phyloP scores from a whole-genome alignment of 2,329 filamentous ascomycete species.

The Exserohilum rostratum region DNA sequence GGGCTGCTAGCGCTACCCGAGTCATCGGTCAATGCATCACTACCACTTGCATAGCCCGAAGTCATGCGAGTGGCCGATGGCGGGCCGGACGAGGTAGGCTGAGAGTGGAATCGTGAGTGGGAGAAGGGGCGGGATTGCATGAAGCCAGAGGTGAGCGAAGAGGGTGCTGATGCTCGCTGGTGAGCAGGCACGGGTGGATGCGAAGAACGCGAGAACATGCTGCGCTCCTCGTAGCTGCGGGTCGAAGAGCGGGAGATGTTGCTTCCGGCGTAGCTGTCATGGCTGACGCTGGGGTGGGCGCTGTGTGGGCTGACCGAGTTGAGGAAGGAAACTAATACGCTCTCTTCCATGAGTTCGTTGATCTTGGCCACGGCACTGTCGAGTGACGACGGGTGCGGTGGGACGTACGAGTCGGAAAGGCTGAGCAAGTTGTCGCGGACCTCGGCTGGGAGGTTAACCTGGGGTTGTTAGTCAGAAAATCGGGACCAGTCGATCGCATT shows the following conservation, averaged over 20 bases:
- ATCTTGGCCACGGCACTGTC: constrained; percentile 86
- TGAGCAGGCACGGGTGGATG: constrained; percentile 41
- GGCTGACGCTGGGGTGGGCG: constrained; percentile 50
- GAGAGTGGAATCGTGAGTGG: constrained; percentile 47
- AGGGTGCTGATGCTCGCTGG: constrained; percentile 49
- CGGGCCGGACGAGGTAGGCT: constrained; percentile 43
- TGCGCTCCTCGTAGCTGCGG: constrained; percentile 51
- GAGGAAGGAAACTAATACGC: constrained; percentile 88
- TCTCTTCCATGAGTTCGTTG: constrained; percentile 97
- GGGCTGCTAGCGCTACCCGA: constrained; percentile 59
- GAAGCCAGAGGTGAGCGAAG: constrained; percentile 46
- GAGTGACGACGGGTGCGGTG: constrained; percentile 75
- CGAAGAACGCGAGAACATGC: constrained; percentile 35
- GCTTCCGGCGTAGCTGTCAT: constrained; percentile 51
- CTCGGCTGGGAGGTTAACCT: constrained; percentile 77
- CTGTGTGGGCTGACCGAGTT: constrained; percentile 66
- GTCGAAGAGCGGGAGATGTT: constrained; percentile 47
- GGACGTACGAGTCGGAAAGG: constrained; percentile 64
- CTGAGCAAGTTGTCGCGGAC: constrained; percentile 81
- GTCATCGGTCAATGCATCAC: constrained; percentile 64
- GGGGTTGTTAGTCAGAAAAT: constrained; percentile 24
- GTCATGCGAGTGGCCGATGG: constrained; percentile 32
- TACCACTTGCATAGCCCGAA: constrained; percentile 51
- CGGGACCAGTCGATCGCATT: background rate
- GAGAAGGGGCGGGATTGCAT: constrained; percentile 45